Percentiles rank a stretch among this genome's conserved stretches.
These are phyloP conservation scores for Penicillium parvum DNA, from an alignment of 495 filamentous ascomycete species.

Conservation along the genomic window DNA sequence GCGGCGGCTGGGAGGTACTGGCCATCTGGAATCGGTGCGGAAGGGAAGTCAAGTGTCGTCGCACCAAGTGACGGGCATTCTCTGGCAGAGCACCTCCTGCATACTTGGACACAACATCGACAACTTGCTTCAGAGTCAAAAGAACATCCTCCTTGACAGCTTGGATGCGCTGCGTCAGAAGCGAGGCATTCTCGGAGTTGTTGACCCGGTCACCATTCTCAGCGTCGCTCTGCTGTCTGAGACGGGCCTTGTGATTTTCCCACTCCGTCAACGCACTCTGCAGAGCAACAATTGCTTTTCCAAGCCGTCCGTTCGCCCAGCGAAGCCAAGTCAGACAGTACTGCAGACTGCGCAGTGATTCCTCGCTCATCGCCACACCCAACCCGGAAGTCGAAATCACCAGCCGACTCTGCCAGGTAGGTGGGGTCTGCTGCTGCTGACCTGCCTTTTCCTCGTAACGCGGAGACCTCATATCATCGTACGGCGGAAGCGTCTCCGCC, in stretches of 20 bases:
- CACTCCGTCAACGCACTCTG: slow-evolving; percentile 70
- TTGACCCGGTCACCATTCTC: slow-evolving; percentile 14
- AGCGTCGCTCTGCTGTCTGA: slow-evolving; percentile 17
- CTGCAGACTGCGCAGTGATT: slow-evolving; percentile 69
- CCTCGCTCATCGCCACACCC: slow-evolving; percentile 81
- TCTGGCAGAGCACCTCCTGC: slow-evolving; percentile 81
- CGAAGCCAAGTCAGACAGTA: slow-evolving; percentile 74
- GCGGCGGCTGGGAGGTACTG: slow-evolving; percentile 40
- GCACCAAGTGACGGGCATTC: slow-evolving; percentile 73
- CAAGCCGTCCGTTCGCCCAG: slow-evolving; percentile 71
- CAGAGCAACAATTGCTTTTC: slow-evolving; percentile 62
- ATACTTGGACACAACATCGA: slow-evolving; percentile 75
- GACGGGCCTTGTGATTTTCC: slow-evolving; percentile 42
- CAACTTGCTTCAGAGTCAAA: slow-evolving; percentile 68
- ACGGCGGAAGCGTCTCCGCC: slow-evolving; percentile 69
- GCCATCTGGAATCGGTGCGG: slow-evolving; percentile 68
- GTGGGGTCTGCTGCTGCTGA: slow-evolving; percentile 30
- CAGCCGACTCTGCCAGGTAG: slow-evolving; percentile 71
- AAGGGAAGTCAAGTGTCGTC: slow-evolving; percentile 70
- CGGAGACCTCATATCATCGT: slow-evolving; percentile 70
- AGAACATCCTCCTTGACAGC: slow-evolving; percentile 68
- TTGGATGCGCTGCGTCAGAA: slow-evolving; percentile 59
- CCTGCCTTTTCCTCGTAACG: slow-evolving; percentile 53
- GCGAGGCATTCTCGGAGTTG: slow-evolving; percentile 32
- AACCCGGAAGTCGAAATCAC: slow-evolving; percentile 81